Evolutionary conservation across 345 rosid genomes (phyloP).

Genomic region (thale cress (Arabidopsis thaliana)): DNA sequence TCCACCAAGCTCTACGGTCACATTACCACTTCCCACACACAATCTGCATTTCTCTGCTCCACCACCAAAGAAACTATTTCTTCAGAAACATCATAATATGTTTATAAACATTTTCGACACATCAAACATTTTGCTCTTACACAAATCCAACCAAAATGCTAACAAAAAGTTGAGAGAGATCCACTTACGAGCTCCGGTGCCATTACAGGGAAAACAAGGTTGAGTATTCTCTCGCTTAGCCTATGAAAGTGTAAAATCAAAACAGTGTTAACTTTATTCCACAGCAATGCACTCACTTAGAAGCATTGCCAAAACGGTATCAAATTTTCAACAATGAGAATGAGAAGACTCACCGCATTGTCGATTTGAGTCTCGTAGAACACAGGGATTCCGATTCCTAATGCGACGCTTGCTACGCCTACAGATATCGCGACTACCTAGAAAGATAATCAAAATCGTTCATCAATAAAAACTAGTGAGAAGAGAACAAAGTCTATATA

Average conservation of each 20-base stretch:
- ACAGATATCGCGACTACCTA: slow-evolving; percentile 86
- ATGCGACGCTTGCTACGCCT: slow-evolving; percentile 78
- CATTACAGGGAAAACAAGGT: slow-evolving; percentile 93
- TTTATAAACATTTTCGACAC: slow-evolving; percentile 10
- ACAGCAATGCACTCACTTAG: not conserved
- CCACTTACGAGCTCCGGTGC: slow-evolving; percentile 90
- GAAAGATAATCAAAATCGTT: no score
- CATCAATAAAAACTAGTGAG: no score
- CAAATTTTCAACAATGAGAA: not conserved
- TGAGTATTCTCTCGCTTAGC: slow-evolving; percentile 88
- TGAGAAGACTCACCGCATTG: slow-evolving; percentile 63
- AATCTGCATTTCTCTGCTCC: slow-evolving; percentile 81
- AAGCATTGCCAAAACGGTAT: not conserved
- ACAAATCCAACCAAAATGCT: not conserved
- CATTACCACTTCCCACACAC: slow-evolving; percentile 75
- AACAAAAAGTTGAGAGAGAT: not conserved
- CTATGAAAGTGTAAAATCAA: no score
- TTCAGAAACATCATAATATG: not conserved
- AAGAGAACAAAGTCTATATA: no score
- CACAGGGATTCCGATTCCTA: slow-evolving; percentile 84
- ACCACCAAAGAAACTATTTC: slow-evolving; percentile 2
- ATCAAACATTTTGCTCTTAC: not conserved
- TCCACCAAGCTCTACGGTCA: slow-evolving; percentile 77
- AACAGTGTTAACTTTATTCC: no score
- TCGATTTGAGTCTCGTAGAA: slow-evolving; percentile 89